Conservation (phyloP, 1,139 yeast species). For the Sugiyamaella japonica region DNA sequence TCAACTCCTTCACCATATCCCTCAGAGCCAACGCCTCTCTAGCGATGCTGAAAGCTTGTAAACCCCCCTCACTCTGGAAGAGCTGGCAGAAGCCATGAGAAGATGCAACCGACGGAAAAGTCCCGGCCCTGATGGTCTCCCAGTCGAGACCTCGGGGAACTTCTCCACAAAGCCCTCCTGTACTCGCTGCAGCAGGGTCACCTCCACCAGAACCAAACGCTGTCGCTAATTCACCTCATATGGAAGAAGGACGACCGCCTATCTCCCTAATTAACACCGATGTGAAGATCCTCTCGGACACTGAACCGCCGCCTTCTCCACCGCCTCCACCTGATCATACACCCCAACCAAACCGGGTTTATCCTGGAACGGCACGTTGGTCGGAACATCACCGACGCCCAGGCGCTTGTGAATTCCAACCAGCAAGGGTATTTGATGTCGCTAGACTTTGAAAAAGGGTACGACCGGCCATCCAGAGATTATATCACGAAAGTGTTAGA, state of each 20-base stretch:
- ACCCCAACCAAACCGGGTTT: neutral
- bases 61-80: neutral
- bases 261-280: neutral
- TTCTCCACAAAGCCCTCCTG: neutral
- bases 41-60: neutral
- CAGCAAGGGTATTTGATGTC: neutral
- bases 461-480: constrained; percentile 1
- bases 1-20: no score
- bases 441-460: neutral
- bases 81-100: neutral
- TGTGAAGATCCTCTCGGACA: neutral
- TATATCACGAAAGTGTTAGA: neutral
- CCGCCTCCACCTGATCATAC: neutral
- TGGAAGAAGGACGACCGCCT: neutral
- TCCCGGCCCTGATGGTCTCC: neutral
- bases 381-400: neutral
- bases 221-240: neutral
- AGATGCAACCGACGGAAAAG: neutral
- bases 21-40: neutral
- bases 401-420: neutral
- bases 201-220: neutral
- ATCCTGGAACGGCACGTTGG: neutral
- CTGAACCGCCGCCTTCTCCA: neutral
- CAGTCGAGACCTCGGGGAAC: neutral
- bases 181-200: neutral